Percentiles rank a stretch among this genome's conserved stretches.
Conservation (phyloP, 2,329 filamentous ascomycete genomes). For the Trichoderma asperellum region DNA sequence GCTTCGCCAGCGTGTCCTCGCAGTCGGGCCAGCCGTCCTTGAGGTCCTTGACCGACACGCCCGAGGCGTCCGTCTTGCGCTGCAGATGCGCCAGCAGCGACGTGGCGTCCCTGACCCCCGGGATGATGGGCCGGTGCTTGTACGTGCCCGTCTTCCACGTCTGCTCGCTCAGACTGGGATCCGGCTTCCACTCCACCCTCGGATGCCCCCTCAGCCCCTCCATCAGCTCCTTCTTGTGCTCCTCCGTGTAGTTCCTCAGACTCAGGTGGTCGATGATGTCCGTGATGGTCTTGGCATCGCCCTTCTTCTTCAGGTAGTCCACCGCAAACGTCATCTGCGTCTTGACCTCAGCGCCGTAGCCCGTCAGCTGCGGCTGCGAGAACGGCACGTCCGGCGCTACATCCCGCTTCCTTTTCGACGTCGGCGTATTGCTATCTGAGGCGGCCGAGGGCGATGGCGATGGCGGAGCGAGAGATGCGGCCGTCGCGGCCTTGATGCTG, state of each 20-base stretch:
- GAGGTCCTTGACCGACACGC: constrained; percentile 83
- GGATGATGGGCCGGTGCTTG: constrained; percentile 79
- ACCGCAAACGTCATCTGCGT: constrained; percentile 88
- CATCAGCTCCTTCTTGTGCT: constrained; percentile 66
- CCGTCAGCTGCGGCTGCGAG: constrained; percentile 76
- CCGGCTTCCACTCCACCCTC: constrained; percentile 60
- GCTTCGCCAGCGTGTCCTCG: constrained; percentile 72
- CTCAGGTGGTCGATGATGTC: constrained; percentile 83
- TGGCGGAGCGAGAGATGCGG: constrained; percentile 55
- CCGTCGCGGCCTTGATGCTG: constrained; percentile 47
- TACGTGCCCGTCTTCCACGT: constrained; percentile 74
- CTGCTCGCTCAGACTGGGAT: constrained; percentile 64
- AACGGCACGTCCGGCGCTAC: constrained; percentile 60
- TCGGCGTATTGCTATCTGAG: constrained; percentile 65
- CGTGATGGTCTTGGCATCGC: constrained; percentile 68
- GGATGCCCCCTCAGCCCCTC: constrained; percentile 69
- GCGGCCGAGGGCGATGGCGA: constrained; percentile 65
- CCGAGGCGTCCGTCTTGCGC: constrained; percentile 76
- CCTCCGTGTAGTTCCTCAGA: constrained; percentile 64
- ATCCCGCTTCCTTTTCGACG: constrained; percentile 65
- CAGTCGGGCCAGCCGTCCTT: constrained; percentile 95
- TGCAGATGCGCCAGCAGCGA: constrained; percentile 82
- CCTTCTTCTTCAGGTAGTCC: constrained; percentile 76
- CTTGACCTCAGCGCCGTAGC: constrained; percentile 78
- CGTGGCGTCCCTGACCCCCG: constrained; percentile 74